A percentile compares a stretch with the other conserved stretches of the same genome.
Conservation (phyloP, 1,284 basidiomycete species). For the Lignosus rhinocerotis region DNA sequence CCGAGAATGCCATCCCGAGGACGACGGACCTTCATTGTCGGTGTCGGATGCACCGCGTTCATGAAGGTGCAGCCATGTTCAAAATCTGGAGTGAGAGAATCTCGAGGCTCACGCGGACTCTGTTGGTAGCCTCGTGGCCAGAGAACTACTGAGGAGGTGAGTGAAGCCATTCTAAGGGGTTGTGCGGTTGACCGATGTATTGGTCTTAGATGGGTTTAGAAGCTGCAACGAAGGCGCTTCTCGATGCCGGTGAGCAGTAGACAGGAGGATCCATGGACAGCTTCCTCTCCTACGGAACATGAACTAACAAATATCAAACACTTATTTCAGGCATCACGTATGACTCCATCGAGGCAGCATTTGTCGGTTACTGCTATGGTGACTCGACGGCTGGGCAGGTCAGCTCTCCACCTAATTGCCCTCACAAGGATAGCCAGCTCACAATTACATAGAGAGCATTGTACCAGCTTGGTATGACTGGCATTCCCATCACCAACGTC, state of each 20-base stretch:
- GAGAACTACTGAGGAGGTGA: constrained; percentile 67
- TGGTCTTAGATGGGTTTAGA: constrained; percentile 71
- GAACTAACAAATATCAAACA: no score
- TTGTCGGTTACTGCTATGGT: constrained; percentile 79
- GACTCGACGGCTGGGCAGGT: constrained; percentile 84
- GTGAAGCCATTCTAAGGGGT: constrained; percentile 18
- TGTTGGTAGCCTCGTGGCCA: constrained; percentile 55
- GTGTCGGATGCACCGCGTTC: constrained; percentile 80
- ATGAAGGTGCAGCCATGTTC: constrained; percentile 56
- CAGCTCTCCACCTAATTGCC: constrained; percentile 12
- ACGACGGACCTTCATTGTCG: constrained; percentile 68
- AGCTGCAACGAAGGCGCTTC: constrained; percentile 80
- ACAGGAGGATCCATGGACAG: no score
- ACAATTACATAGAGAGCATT: constrained; percentile 57
- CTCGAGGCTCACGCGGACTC: constrained; percentile 1
- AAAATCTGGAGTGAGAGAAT: neutral
- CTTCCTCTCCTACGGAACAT: no score
- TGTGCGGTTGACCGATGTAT: neutral
- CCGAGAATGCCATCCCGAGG: constrained; percentile 34
- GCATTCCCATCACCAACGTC: constrained; percentile 85
- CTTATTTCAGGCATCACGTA: constrained; percentile 67
- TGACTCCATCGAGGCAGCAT: constrained; percentile 74
- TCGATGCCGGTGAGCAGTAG: constrained; percentile 67
- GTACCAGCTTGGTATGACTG: constrained; percentile 85
- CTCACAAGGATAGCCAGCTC: neutral